These are phyloP conservation scores for Fusarium denticulatum DNA, from an alignment of 2,329 filamentous ascomycete species.

Conservation along the genomic window DNA sequence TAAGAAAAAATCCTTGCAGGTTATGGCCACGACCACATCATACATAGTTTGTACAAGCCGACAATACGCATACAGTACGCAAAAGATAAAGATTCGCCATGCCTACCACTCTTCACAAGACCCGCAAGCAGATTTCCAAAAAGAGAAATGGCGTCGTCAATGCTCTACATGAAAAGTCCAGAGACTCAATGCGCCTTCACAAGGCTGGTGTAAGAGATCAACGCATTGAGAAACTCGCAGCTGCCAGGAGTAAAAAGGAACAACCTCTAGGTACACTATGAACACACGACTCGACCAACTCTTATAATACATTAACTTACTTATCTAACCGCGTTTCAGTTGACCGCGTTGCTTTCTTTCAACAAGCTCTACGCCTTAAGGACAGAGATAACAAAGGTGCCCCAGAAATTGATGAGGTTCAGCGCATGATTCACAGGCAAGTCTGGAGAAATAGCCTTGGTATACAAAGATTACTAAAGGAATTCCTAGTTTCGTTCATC, in stretches of 20 bases:
- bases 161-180: constrained; percentile 85
- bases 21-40: neutral
- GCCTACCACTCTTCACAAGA: constrained; percentile 82
- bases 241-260: constrained; percentile 78
- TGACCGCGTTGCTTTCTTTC: constrained; percentile 69
- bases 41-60: constrained; percentile 1
- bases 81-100: constrained; percentile 58
- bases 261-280: constrained; percentile 71
- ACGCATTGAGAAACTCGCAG: constrained; percentile 77
- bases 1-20: constrained; percentile 25
- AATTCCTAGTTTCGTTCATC: constrained; percentile 66
- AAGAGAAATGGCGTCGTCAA: constrained; percentile 81
- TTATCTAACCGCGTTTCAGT: constrained; percentile 39
- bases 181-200: constrained; percentile 84
- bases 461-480: neutral
- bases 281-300: neutral
- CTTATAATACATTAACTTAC: neutral
- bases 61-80: neutral
- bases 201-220: constrained; percentile 84
- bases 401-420: constrained; percentile 66
- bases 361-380: constrained; percentile 64
- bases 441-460: constrained; percentile 25
- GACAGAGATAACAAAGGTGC: constrained; percentile 61
- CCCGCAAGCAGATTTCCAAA: constrained; percentile 88
- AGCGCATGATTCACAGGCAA: constrained; percentile 70